A percentile compares a stretch with the other conserved stretches of the same genome.
These are phyloP conservation scores for Talaromyces sp. DNA, from an alignment of 2,329 filamentous ascomycete genomes.

Conservation along the genomic window DNA sequence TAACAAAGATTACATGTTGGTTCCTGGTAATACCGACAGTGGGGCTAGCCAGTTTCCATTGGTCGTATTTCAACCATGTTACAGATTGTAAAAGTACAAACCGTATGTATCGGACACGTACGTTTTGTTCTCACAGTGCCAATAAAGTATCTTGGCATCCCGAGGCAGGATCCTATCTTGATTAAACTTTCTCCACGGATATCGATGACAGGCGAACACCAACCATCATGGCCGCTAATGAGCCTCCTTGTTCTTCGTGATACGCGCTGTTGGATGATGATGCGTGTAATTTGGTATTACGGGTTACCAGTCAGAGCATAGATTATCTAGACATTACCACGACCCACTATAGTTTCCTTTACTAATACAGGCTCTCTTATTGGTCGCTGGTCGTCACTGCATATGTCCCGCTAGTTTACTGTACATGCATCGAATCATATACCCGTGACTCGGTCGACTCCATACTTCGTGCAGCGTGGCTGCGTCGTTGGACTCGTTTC, in stretches of 20 bases:
- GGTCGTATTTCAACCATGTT: neutral
- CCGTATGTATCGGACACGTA: neutral
- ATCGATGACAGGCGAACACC: neutral
- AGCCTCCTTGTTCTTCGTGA: neutral
- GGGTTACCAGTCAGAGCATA: neutral
- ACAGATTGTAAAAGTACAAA: neutral
- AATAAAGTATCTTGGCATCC: neutral
- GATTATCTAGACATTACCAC: neutral
- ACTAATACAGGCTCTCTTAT: neutral
- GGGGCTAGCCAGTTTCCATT: neutral
- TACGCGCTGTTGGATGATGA: neutral
- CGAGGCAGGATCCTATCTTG: neutral
- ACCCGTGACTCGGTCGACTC: neutral
- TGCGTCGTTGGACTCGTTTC: neutral
- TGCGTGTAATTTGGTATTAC: neutral
- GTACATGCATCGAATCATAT: neutral
- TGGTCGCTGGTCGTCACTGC: neutral
- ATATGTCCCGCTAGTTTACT: neutral
- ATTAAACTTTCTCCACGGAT: neutral
- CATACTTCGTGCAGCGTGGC: neutral
- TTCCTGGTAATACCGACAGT: neutral
- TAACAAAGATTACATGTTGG: neutral
- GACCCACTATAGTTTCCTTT: neutral
- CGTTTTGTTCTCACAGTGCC: neutral
- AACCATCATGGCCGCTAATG: neutral